Base-by-base conservation (phyloP, 2,329 filamentous ascomycete species). In the Ophioceras dolichostomum region DNA sequence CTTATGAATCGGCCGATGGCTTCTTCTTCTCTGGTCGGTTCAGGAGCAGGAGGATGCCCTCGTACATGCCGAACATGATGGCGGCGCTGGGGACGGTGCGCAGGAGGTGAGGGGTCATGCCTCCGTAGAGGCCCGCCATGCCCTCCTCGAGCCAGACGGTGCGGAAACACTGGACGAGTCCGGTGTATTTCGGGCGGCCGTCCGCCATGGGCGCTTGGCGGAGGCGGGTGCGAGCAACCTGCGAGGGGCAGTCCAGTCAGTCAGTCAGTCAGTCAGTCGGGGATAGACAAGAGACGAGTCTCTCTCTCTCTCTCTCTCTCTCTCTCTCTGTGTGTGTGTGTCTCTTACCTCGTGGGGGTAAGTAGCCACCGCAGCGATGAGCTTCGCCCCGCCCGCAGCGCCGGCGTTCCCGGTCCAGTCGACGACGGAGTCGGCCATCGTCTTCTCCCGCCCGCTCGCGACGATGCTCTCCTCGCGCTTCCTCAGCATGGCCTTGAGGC, bases 1-100 rank as follows among this genome's bases (percentile, higher is more conserved):
- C n/a, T n/a, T n/a, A n/a, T n/a, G n/a, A n/a, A 14, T n/a, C 20
- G n/a, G 9, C 35, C 35, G 20, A 31, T 22, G 10, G 26, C 2
- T 26, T 28, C 27, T 37, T 37, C 18, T 37, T 24, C n/a, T 37
- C 29, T 10, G 46, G 42, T 8, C 47, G 47, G 24, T 63, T 50
- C 41, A 68, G 64, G 5, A 70, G 47, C 5, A 63, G 61, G 21
- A 76, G 57, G 31, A 76, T 74, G 38, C 63, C 68, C 52, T 76
- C 72, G 51, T 76, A 94, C 67, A 91, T 91, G 59, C 86, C 87
- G 57, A 95, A 94, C 83, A 94, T 95, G 57, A 96, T 94, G 47
- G 84, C 87, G 7, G 89, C 87, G 48, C 83, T 91, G 2, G 89
- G 89, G 5, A 95, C 88, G 6, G 88, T 88, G 43, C 88, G 73